Percentiles rank a stretch among this genome's conserved stretches.
phyloP scores from a whole-genome alignment of 2,329 filamentous ascomycete genomes.

The Phialophora chinensis region DNA sequence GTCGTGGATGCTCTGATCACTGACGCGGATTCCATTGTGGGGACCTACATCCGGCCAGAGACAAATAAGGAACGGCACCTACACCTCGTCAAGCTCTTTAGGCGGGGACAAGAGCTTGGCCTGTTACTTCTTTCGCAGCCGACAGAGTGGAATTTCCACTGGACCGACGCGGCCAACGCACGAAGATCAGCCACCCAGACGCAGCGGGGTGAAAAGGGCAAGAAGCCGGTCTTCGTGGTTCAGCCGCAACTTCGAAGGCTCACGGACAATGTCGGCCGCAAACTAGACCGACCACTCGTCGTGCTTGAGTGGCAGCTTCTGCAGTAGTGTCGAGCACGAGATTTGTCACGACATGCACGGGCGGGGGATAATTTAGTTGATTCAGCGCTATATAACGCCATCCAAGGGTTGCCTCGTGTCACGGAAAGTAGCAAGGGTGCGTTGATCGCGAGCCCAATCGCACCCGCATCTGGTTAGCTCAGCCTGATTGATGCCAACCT shows the following conservation, averaged over 20 bases:
- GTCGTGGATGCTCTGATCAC: neutral
- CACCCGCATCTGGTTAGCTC: neutral
- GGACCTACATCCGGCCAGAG: neutral
- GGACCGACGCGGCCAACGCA: neutral
- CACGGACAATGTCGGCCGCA: constrained; percentile 11
- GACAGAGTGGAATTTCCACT: constrained; percentile 12
- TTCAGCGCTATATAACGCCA: neutral
- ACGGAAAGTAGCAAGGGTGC: neutral
- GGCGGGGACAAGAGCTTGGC: constrained; percentile 11
- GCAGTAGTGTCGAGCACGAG: constrained; percentile 5
- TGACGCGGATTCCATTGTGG: constrained; percentile 3
- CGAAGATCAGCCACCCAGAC: neutral
- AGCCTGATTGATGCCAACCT: neutral
- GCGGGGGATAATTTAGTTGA: neutral
- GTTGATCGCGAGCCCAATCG: neutral
- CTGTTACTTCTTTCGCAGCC: constrained; percentile 11
- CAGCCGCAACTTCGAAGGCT: constrained; percentile 15
- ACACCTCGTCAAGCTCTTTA: constrained; percentile 14
- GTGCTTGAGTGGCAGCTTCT: constrained; percentile 11
- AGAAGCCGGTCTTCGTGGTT: constrained; percentile 6
- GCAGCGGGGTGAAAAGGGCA: constrained; percentile 3
- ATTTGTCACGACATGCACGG: neutral
- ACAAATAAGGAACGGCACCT: constrained; percentile 4
- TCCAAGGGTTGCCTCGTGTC: neutral
- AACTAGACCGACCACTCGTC: constrained; percentile 6